Evolutionary conservation across 139 green algal species (phyloP), one percentile per base, ranked within the genome.

Genomic region (Micromonas pusilla): DNA sequence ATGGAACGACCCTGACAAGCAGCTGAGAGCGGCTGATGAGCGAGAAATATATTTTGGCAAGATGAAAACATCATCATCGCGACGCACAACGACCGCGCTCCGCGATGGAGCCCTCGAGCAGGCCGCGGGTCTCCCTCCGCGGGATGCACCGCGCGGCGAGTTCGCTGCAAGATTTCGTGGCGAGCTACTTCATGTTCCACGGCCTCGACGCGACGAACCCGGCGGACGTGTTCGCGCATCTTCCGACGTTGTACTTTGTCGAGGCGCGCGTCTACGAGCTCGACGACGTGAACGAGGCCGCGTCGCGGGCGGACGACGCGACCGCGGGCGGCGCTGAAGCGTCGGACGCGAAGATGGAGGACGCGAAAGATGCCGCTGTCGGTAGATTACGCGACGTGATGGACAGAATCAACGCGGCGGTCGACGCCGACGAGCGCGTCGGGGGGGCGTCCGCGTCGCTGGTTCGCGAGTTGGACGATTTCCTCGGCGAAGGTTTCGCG

Each of bases 111-210:
- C 25, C 25, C 25, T 71, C 32, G 9, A 13, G 9, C 70, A 16
- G 33, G 45, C 66, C 66, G n/a, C n/a, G 23, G 66, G 16, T 74
- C 34, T 30, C 66, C 13, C 62, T 77, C 36, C 34, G 25, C 26
- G 36, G 36, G 13, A 66, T 79, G 73, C 4, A 6, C 52, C n/a
- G 73, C 23, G 53, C 73, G 23, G 9, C 9, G 25, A 53, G 6
- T 3, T 70, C 28, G 9, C 23, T 79, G 9, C 30, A 71, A 3
- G 73, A 79, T 26, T 79, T 79, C 52, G 76, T 81, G 62, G 3
- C 28, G 21, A 78, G 76, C 13, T 82, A 83, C 73, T 77, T 83
- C 74, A 82, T 83, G 75, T 83, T 83, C 39, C 78, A 83, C 60
- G 73, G 73, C 36, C 30, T 83, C 3, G 73, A 83, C 73, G 13